Evolutionary conservation across 23 red algal genomes (phyloP).

Genomic region (Gracilaria domingensis): DNA sequence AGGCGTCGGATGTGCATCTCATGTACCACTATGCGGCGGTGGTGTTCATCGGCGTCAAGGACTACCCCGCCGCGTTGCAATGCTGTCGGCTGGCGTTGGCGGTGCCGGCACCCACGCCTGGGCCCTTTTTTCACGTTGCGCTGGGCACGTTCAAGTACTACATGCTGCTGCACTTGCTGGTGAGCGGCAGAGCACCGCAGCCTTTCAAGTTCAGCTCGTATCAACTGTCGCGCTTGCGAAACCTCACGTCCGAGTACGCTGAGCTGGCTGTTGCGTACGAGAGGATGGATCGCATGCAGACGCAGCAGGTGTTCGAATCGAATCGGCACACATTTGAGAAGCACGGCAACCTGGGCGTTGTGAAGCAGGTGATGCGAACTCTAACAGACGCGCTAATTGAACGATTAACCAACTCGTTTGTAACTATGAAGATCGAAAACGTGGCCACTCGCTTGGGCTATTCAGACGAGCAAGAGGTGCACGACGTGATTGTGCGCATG

Average conservation of each 20-base stretch:
- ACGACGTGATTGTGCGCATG: slow-evolving; percentile 52
- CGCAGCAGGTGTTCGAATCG: slow-evolving; percentile 41
- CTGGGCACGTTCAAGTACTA: slow-evolving; percentile 42
- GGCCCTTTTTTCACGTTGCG: slow-evolving; percentile 45
- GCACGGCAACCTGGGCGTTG: slow-evolving; percentile 59
- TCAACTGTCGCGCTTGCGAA: slow-evolving; percentile 30
- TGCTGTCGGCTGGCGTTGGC: slow-evolving; percentile 61
- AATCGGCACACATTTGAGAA: slow-evolving; percentile 52
- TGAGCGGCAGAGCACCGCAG: slow-evolving; percentile 15
- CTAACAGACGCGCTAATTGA: slow-evolving; percentile 40
- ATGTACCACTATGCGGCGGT: slow-evolving; percentile 63
- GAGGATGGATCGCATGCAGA: slow-evolving; percentile 4
- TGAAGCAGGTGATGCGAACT: slow-evolving; percentile 60
- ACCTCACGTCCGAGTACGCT: slow-evolving; percentile 30
- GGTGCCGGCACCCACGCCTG: slow-evolving; percentile 34
- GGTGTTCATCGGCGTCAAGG: slow-evolving; percentile 48
- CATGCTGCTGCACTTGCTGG: slow-evolving; percentile 52
- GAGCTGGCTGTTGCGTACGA: slow-evolving; percentile 61
- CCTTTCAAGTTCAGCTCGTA: slow-evolving; percentile 60
- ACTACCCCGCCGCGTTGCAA: slow-evolving; percentile 51
- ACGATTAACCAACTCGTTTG: slow-evolving; percentile 57
- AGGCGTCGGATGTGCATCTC: slow-evolving; percentile 58
- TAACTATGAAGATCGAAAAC: slow-evolving; percentile 53
- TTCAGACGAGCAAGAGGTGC: slow-evolving; percentile 29
- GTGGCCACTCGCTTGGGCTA: slow-evolving; percentile 25